Evolutionary conservation across 1,139 yeast species (phyloP).

Genomic region (Diutina rugosa): DNA sequence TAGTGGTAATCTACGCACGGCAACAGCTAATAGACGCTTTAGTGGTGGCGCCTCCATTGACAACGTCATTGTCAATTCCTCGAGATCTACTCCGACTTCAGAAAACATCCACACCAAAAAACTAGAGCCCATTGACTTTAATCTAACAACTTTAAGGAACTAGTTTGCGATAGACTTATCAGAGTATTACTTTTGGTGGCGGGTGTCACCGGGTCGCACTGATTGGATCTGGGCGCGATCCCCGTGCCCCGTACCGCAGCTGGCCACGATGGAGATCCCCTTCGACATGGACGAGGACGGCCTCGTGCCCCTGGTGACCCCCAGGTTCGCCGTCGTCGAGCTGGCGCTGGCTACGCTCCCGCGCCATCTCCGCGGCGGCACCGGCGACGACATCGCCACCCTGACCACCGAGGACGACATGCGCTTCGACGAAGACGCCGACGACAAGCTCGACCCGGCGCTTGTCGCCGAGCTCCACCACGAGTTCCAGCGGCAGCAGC

Average conservation of each 20-base stretch:
- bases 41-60: no score
- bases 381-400: conserved; percentile 10
- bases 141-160: no score
- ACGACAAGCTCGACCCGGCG: conserved; percentile 25
- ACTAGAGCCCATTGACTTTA: no score
- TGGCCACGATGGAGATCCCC: not conserved
- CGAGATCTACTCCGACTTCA: no score
- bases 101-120: no score
- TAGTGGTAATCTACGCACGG: no score
- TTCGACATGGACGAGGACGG: not conserved
- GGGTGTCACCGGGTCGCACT: not conserved
- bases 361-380: not conserved
- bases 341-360: not conserved
- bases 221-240: not conserved
- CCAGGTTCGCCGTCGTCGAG: not conserved
- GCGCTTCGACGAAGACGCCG: conserved; percentile 29
- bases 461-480: conserved; percentile 9
- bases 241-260: not conserved
- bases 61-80: no score
- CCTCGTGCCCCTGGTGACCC: not conserved
- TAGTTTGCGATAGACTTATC: no score
- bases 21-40: no score
- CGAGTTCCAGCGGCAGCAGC: not conserved
- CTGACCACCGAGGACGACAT: conserved; percentile 11
- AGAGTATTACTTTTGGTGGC: no score